Base-by-base conservation (phyloP, 2,329 filamentous ascomycete species). In the Lachnellula cervina region DNA sequence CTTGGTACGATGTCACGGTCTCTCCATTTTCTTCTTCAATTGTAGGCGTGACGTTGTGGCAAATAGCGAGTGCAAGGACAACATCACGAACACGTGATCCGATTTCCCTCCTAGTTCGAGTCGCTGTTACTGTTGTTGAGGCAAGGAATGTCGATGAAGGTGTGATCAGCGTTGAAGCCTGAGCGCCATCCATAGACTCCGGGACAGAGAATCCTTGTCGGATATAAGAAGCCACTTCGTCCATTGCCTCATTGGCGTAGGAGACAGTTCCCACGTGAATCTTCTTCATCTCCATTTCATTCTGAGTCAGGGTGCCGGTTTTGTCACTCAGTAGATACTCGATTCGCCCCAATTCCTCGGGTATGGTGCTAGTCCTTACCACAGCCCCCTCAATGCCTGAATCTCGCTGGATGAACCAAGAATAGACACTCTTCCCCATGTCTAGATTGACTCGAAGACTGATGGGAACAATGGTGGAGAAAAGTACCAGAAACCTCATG, bases 391-490 rank as follows among this genome's bases (percentile, higher is more conserved):
- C 87, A 57, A 99, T 99, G 19, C 88, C 93, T 40, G 87, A 79
- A 67, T 99, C 94, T 49, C 87, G 81, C 69, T 99, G 91, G 56
- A 99, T 99, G 68, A 97, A 96, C 75, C 88, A 89, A 8, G 92
- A 95, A 72, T 97, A 99, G 2, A 94, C 90, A 54, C 89, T 93
- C 73, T 99, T 99, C 40, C 93, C 95, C 82, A 99, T 87, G 69
- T 99, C 94, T 17, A 99, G 78, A 69, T 99, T 99, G 64, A 99
- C 94, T 50, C 94, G 88, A 63, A 99, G 77, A 73, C 91, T 96
- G 72, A 99, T 97, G 1, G 94, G 94, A 25, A 99, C 95, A 67
- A 99, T 99, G 0, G 93, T 97, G n/a, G 93, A 97, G 76, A 99
- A 99, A 1, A 99, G 78, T 58, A 99, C 95, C 60, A 99, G 76